These are phyloP conservation scores for Curvularia eragrostidis DNA, from an alignment of 2,329 filamentous ascomycete species.

Conservation along the genomic window DNA sequence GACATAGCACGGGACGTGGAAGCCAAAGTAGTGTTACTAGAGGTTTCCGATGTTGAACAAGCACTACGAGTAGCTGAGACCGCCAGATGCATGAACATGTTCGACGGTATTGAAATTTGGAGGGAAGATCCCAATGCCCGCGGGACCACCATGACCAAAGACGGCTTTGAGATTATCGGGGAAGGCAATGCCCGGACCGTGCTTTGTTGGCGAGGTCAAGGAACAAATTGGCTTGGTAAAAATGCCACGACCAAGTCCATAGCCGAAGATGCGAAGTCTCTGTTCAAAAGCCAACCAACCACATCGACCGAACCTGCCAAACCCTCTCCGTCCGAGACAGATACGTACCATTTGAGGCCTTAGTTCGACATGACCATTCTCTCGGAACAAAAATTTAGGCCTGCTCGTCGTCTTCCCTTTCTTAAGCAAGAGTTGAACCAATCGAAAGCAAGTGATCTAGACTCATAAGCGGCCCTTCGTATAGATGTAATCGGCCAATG, in stretches of 20 bases:
- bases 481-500: neutral
- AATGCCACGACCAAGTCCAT: neutral
- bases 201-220: conserved; percentile 50
- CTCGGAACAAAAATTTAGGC: neutral
- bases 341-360: neutral
- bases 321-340: neutral
- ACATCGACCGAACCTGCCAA: neutral
- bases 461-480: neutral
- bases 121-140: conserved; percentile 60
- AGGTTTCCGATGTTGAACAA: conserved; percentile 74
- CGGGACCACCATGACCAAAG: neutral
- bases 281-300: conserved; percentile 1
- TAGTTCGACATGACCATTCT: conserved; percentile 4
- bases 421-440: neutral
- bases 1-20: conserved; percentile 58
- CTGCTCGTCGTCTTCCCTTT: neutral
- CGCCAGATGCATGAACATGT: conserved; percentile 39
- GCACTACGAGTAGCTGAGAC: conserved; percentile 67
- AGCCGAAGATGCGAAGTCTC: conserved; percentile 5
- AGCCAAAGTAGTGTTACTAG: conserved; percentile 68
- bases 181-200: conserved; percentile 54
- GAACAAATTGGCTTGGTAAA: conserved; percentile 37
- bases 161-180: conserved; percentile 44
- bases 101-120: conserved; percentile 70
- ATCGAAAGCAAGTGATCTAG: neutral